Base-by-base conservation (phyloP, 129 eudicot species). In the carrot (Daucus carota) region DNA sequence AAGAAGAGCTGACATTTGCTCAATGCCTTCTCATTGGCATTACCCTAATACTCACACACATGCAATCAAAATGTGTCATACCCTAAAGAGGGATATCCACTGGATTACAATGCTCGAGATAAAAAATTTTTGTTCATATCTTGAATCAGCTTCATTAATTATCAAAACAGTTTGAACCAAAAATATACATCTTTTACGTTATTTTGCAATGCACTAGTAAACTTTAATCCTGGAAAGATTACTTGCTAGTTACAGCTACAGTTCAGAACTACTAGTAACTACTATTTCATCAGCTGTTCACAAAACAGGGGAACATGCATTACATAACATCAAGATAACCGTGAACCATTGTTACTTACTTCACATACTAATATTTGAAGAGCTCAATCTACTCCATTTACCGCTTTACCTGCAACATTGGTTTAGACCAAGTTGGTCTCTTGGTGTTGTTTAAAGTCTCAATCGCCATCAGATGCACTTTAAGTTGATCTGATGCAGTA, bases 401-500 rank as follows among this genome's bases (percentile, higher is more conserved):
- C 12, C 70, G 38, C 22, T 63, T 63, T 15, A 63, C 70, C 70
- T 63, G 70, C 10, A 38, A 31, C 38, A 63, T 63, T 63, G 70
- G 38, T 63, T 71, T n/a, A 42, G 36, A 63, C 70, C 70, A 63
- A 12, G 40, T 31, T 45, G 76, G 63, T 75, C 80, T 79, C 82
- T 6, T 77, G 22, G 57, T 43, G 36, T 17, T 34, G 45, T 59
- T 46, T 40, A 84, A 72, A 26, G 77, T n/a, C 67, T 83, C 78
- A 77, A 80, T 50, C 22, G 86, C 84, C 72, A 67, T 47, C 36
- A 83, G 36, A 22, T 71, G 26, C 33, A 87, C 18, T 24, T 8
- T 62, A 44, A 81, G 65, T 43, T 24, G 34, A 7, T 73, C 86
- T 10, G 93, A 82, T 13, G 50, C 14, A 1, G 6, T 33, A 77